Evolutionary conservation across 345 rosid genomes (phyloP), one percentile per base, ranked within the genome.

Genomic region (Laguncularia racemosa): DNA sequence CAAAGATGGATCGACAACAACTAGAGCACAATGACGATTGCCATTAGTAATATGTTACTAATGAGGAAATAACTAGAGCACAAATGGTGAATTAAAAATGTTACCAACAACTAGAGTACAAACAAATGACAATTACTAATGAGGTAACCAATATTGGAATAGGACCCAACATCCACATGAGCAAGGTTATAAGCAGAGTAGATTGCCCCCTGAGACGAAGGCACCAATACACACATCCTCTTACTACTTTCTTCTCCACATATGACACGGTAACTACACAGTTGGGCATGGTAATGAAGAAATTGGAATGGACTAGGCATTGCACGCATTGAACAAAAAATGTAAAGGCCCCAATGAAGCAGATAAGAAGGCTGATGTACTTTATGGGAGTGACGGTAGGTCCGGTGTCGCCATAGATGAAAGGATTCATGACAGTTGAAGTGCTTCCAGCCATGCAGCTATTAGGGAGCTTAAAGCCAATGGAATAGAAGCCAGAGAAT

Each of bases 121-220:
- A 61, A 61, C 53, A 40, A 15, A 60, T 44, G 11, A 63, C 70
- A 48, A 40, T 63, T n/a, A 53, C 7, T 49, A 70, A 48, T 3
- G 64, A 63, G 55, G 61, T 63, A 46, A 57, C 52, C 44, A 60
- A 60, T 70, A 70, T 63, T 13, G 72, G 73, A 45, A 71, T 64
- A 17, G 70, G 70, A 13, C 75, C 70, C 20, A 70, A 67, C 45
- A 66, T 59, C 70, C 73, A 67, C 12, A 67, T 60, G 19, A 66
- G 14, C 48, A 23, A 70, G 16, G 44, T 20, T 56, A 23, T 57
- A 56, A 13, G 65, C 67, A 26, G 60, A 74, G 55, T 70, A 70
- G 47, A 70, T 67, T 1, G 70, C 66, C 53, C 66, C 53, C 56
- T 52, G 3, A 56, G 60, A 3, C 72, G 53, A n/a, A 63, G 55